Evolutionary conservation across 208 protist species (phyloP).

Genomic region (Plasmodiophora brassicae): DNA sequence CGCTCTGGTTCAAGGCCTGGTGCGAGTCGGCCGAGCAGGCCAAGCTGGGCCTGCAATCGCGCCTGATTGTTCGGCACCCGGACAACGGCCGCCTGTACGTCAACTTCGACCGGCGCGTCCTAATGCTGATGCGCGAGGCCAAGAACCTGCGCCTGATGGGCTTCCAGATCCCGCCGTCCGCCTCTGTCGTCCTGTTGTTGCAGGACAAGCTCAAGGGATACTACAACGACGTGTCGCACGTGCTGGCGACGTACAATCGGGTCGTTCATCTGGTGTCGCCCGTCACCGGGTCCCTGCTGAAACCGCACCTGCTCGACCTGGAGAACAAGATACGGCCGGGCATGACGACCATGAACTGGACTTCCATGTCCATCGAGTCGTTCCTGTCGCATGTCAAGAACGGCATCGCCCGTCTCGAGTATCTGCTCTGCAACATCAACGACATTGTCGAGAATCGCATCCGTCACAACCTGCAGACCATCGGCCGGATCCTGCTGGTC

Average conservation of each 20-base stretch:
- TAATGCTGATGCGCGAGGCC: slow-evolving; percentile 91
- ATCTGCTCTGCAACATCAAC: slow-evolving; percentile 63
- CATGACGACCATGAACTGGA: slow-evolving; percentile 84
- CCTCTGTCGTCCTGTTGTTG: slow-evolving; percentile 80
- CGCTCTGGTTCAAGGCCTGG: slow-evolving; percentile 87
- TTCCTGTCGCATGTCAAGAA: slow-evolving; percentile 78
- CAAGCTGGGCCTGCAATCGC: slow-evolving; percentile 84
- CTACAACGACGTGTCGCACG: slow-evolving; percentile 81
- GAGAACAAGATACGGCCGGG: slow-evolving; percentile 76
- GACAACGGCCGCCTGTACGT: slow-evolving; percentile 85
- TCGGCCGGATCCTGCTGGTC: slow-evolving; percentile 50
- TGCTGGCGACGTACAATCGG: slow-evolving; percentile 80
- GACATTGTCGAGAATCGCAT: slow-evolving; percentile 82
- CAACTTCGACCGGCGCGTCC: slow-evolving; percentile 92
- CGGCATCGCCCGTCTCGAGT: slow-evolving; percentile 60
- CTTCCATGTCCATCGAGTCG: slow-evolving; percentile 87
- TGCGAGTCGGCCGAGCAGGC: slow-evolving; percentile 81
- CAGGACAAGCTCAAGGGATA: slow-evolving; percentile 88
- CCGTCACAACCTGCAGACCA: slow-evolving; percentile 77
- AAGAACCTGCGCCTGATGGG: slow-evolving; percentile 82
- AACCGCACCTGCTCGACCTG: slow-evolving; percentile 78
- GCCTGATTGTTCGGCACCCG: slow-evolving; percentile 80
- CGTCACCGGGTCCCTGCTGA: slow-evolving; percentile 67
- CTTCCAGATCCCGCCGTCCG: slow-evolving; percentile 76
- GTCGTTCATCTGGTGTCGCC: slow-evolving; percentile 63